Evolutionary conservation across 1,284 basidiomycete species (phyloP).

Genomic region (Meripilus lineatus): DNA sequence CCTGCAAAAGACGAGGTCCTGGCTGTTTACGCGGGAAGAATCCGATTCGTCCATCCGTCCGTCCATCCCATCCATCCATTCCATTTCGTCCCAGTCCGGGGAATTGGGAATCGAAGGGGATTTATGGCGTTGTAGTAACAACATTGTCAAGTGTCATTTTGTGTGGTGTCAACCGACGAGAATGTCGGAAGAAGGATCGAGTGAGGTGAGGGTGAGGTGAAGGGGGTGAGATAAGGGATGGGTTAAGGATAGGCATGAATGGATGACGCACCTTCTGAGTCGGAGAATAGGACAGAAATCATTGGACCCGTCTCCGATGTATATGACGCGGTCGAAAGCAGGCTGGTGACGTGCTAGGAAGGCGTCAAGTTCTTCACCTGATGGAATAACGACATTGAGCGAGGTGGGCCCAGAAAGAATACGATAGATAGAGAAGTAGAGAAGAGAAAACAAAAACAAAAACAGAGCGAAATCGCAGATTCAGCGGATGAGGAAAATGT

Average conservation of each 20-base stretch:
- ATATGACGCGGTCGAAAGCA: constrained; percentile 78
- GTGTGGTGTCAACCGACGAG: too few species aligned
- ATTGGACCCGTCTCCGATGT: constrained; percentile 93
- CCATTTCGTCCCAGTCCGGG: too few species aligned
- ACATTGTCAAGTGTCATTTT: too few species aligned
- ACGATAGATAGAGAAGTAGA: constrained; percentile 3
- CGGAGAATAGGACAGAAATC: constrained; percentile 93
- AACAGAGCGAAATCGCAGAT: not conserved
- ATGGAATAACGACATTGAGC: too few species aligned
- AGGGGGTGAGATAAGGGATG: constrained; percentile 1
- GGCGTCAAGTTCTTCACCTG: constrained; percentile 86
- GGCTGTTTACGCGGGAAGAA: constrained; percentile 35
- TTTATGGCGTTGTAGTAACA: too few species aligned
- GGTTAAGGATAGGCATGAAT: not conserved
- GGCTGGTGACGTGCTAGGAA: constrained; percentile 72
- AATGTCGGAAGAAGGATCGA: too few species aligned
- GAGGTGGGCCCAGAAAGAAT: not conserved
- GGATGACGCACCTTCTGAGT: constrained; percentile 56
- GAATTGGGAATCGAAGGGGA: too few species aligned
- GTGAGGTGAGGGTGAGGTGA: constrained; percentile 6
- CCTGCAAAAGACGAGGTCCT: constrained; percentile 77
- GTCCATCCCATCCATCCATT: too few species aligned
- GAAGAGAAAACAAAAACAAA: not conserved
- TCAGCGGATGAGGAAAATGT: not conserved
- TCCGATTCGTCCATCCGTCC: not conserved